Base-by-base conservation (phyloP, 345 rosid species). In the Salix arbutifolia region DNA sequence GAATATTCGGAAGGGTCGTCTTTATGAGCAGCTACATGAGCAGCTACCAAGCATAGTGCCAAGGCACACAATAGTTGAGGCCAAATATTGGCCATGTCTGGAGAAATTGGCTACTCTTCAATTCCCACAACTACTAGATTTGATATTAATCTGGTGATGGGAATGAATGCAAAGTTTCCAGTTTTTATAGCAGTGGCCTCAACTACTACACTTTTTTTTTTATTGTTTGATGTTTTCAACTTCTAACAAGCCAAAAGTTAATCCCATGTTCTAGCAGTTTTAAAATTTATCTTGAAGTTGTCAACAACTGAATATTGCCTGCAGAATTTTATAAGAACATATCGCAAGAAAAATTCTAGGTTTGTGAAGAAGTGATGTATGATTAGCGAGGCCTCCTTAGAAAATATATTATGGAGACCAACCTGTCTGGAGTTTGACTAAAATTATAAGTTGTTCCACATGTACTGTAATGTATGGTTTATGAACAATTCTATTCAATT, bases 61-160 rank as follows among this genome's bases (percentile, higher is more conserved):
- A 84, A 71, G 48, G 83, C 83, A 72, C 17, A 73, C 18, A 71
- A 35, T 8, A 87, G 65, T 42, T 44, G 76, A 30, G 76, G 83
- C 89, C 85, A 83, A 72, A 72, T 35, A n/a, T 70, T 86, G 83
- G 86, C 84, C 88, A 83, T 81, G 61, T 80, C 61, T 6, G 61
- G 44, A 3, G 30, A 46, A 11, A 18, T 74, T 74, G 23, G 53
- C 4, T 30, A 16, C 37, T 25, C 8, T 16, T 19, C 19, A 33
- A 33, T 10, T 73, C 7, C 42, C 42, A 71, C 42, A 56, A 16
- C 38, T 26, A 31, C 5, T 28, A 28, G 3, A 3, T 31, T 31
- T 5, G 5, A 31, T 31, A 31, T 31, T 3, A 31, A 31, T 33
- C 0, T 11, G 53, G 64, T 30, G 14, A 50, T 50, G n/a, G 61